Evolutionary conservation across 23 red algal species (phyloP), one percentile per base, ranked within the genome.

Genomic region (Gracilaria domingensis): DNA sequence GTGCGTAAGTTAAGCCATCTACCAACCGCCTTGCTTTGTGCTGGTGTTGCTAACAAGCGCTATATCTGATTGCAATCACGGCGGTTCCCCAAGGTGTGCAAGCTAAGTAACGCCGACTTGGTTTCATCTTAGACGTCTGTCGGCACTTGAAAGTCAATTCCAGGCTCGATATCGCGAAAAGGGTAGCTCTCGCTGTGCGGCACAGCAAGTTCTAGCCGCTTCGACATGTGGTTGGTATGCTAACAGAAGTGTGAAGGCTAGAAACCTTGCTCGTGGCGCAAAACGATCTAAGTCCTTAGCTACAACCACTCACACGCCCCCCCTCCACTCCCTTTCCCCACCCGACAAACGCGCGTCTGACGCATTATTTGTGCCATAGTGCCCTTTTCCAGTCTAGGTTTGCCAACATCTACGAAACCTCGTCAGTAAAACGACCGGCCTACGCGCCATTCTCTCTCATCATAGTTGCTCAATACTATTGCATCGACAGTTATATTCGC

Each of bases 391-490:
- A 81, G 76, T 32, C 48, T 86, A 30, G 70, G 57, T 38, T 83
- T 89, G 12, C 86, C 79, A 75, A 83, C 95, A 23, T 91, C 88
- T 73, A 98, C 95, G 87, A 98, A 98, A n/a, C n/a, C 62, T 94
- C 95, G 71, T 98, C 35, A 98, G 40, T 38, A 98, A 71, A n/a
- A n/a, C n/a, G 8, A 98, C 90, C 40, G 95, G 95, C 95, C 95
- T n/a, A 98, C 9, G 95, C 95, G 55, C 91, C 95, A 47, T 89
- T 91, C 45, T 91, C 75, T n/a, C 66, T 94, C 87, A n/a, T 98
- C 91, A 54, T 90, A 98, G 56, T 90, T 91, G 18, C 36, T 80
- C 71, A n/a, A 98, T 80, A 26, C 91, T 73, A 21, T 85, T n/a
- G n/a, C 62, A 42, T 84, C 53, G 21, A 83, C 83, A 61, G 30